Evolutionary conservation across 2,329 filamentous ascomycete genomes (phyloP), one percentile per base, ranked within the genome.

Genomic region (Aurifilum marmelostoma): DNA sequence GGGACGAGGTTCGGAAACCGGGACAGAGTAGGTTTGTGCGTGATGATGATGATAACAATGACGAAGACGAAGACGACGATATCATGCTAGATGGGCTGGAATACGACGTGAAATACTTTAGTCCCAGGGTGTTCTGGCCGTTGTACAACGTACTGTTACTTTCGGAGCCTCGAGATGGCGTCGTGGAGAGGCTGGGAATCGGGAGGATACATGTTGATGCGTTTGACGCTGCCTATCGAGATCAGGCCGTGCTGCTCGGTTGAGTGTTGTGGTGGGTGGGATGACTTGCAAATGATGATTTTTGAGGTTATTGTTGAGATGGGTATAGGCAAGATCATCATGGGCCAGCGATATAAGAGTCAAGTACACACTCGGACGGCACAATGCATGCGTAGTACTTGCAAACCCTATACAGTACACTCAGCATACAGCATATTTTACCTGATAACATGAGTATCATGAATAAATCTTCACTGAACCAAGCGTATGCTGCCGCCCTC

Each of bases 161-260:
- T 8, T 58, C 64, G 21, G 64, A 47, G 24, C 32, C 59, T 24
- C 50, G 37, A 37, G 56, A 66, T 16, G 60, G 47, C 39, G 64
- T 58, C 8, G 64, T 69, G 43, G 64, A 69, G 60, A 59, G 67
- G 59, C 52, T 69, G 27, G 67, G 67, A 1, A 63, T 69, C 56
- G 67, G 67, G 32, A 66, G 63, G 39, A 63, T 69, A 43, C 67
- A 69, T 34, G 64, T 69, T 21, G 67, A 69, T 24, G 67, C 64
- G 11, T 67, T 67, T 54, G 59, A 27, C n/a, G 34, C 34, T 43
- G n/a, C 41, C 59, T 62, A 37, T 37, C 59, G 24, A n/a, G 34
- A 61, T 27, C 12, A 41, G 21, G 34, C 29, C n/a, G 59, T 61
- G 59, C 59, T 61, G 18, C 59, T 61, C 14, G 59, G 59, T 2